Evolutionary conservation across 1,139 yeast species (phyloP), one percentile per base, ranked within the genome.

Genomic region (Pichia sp.): DNA sequence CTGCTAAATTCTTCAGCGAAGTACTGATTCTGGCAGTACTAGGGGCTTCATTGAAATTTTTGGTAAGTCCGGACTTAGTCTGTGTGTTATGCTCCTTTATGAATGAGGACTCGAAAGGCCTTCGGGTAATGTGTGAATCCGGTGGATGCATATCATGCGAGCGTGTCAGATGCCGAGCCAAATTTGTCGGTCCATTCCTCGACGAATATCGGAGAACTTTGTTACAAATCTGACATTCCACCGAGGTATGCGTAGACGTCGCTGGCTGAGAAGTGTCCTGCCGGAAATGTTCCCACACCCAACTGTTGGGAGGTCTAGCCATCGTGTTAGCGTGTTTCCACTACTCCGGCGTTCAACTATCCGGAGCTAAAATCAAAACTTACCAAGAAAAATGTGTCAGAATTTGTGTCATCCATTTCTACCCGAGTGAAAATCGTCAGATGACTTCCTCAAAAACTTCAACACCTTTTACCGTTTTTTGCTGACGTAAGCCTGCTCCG

Each of bases 401-500:
- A 10, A 8, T 41, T 41, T 41, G 11, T 41, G 44, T 41, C 44
- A 41, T 41, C 44, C 34, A 31, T 31, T 31, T 31, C 34, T 31
- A 8, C 11, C 34, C 34, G 34, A 31, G 16, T 6, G n/a, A 42
- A 8, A 23, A 13, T 7, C 29, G 30, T 42, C 30, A 42, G 26
- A 16, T 42, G 30, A 6, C 45, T n/a, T 13, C 7, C 30, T 16
- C 42, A 31, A 8, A 43, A 26, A 32, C 26, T 13, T 34, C 42
- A 45, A 38, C 31, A 23, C 16, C 23, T 48, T 40, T 41, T 48
- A n/a, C 31, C 6, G 31, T 7, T 15, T 23, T 26, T 19, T 19
- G 52, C 38, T 54, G 56, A 42, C 52, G 36, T 10, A 90, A 74
- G 13, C 49, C 62, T 92, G 74, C 62, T 45, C 38, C 95, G 78